Evolutionary conservation across 148 eudicot species (phyloP).

Genomic region (Agrostemma githago): DNA sequence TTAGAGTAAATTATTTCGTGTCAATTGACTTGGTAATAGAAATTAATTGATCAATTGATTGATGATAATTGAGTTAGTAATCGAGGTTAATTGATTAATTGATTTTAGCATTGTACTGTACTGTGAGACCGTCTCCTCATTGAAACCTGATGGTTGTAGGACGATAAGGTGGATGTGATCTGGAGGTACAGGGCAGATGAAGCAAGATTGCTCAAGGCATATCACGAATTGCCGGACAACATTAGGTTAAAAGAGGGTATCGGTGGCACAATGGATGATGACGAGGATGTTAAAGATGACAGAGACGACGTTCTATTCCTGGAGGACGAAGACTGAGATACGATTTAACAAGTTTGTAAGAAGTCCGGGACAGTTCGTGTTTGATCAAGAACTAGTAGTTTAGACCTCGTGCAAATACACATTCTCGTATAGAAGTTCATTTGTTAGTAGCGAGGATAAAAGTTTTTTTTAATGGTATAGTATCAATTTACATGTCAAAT

Average conservation of each 20-base stretch:
- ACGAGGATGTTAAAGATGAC: constrained; percentile 60
- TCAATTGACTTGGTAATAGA: too few relatives aligned
- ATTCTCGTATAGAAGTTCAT: too few relatives aligned
- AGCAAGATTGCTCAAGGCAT: constrained; percentile 81
- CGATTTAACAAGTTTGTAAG: constrained; percentile 31
- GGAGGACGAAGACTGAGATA: constrained; percentile 93
- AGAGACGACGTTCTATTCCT: constrained; percentile 71
- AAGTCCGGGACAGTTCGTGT: constrained; percentile 13
- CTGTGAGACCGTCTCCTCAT: too few relatives aligned
- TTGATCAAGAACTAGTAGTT: constrained; percentile 17
- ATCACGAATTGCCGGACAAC: constrained; percentile 78
- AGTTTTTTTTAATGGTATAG: too few relatives aligned
- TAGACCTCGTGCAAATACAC: too few relatives aligned
- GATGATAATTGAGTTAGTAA: too few relatives aligned
- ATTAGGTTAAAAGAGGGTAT: constrained; percentile 75
- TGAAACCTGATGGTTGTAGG: constrained; percentile 20
- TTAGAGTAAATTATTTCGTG: not conserved
- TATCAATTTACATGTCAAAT: too few relatives aligned
- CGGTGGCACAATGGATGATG: constrained; percentile 52
- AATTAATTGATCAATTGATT: too few relatives aligned
- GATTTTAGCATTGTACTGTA: too few relatives aligned
- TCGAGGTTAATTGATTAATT: too few relatives aligned
- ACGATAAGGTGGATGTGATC: constrained; percentile 64
- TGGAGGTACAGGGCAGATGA: constrained; percentile 68
- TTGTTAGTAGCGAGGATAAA: too few relatives aligned